phyloP scores from a whole-genome alignment of 345 rosid species.

The Citrus medica region DNA sequence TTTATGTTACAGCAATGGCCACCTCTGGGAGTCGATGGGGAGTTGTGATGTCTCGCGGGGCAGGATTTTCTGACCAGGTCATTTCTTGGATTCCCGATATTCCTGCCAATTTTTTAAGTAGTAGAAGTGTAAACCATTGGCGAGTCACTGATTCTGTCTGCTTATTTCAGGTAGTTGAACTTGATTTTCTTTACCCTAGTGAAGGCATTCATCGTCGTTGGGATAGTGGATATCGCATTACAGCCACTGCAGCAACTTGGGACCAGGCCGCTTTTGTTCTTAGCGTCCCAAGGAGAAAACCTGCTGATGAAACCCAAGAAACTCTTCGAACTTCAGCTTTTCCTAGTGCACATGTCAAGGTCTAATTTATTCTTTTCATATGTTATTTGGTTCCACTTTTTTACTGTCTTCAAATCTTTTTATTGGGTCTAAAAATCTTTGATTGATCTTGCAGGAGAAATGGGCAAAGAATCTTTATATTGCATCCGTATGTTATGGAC shows the following conservation, averaged over 20 bases:
- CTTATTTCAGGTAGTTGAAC: constrained; percentile 77
- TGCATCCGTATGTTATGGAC: constrained; percentile 81
- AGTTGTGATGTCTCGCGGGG: constrained; percentile 94
- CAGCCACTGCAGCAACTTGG: constrained; percentile 89
- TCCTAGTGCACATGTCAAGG: constrained; percentile 95
- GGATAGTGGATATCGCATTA: constrained; percentile 84
- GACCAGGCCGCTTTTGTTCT: constrained; percentile 96
- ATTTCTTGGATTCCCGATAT: not conserved
- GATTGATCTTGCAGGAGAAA: constrained; percentile 62
- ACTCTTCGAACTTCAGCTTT: constrained; percentile 88
- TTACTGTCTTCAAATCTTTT: not conserved
- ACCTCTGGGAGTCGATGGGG: constrained; percentile 95
- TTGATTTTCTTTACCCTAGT: constrained; percentile 95
- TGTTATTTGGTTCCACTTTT: not conserved
- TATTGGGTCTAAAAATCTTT: not conserved
- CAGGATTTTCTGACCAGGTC: constrained; percentile 84
- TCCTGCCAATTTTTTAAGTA: not conserved
- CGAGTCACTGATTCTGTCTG: not conserved
- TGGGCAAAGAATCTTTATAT: constrained; percentile 90
- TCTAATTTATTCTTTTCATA: constrained; percentile 15
- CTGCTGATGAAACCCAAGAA: constrained; percentile 88
- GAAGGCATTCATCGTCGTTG: constrained; percentile 95
- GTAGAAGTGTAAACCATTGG: not conserved
- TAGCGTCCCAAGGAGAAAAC: constrained; percentile 70
- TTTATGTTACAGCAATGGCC: constrained; percentile 89